phyloP scores from a whole-genome alignment of 352 stramenopile genomes.

The Phytophthora cryptogea region DNA sequence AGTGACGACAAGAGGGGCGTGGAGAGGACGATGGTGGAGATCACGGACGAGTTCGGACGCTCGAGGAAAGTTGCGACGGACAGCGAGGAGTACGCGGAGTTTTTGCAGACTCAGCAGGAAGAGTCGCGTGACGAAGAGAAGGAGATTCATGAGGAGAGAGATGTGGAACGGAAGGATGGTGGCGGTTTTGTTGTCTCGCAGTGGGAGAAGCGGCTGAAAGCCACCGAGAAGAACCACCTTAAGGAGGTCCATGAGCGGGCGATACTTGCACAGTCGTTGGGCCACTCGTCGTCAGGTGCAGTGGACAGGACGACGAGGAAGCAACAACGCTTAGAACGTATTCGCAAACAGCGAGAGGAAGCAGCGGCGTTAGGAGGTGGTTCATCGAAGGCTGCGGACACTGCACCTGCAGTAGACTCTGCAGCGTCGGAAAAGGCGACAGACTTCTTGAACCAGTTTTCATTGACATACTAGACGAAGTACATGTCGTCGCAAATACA shows the following conservation, averaged over 20 bases:
- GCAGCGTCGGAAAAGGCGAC: slow-evolving; percentile 54
- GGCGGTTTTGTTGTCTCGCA: slow-evolving; percentile 82
- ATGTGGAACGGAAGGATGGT: slow-evolving; percentile 11
- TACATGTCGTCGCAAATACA: slow-evolving; percentile 34
- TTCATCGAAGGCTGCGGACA: background rate
- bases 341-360: slow-evolving; percentile 44
- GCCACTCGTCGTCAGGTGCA: slow-evolving; percentile 11
- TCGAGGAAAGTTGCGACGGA: slow-evolving; percentile 43
- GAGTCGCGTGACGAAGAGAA: background rate
- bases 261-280: slow-evolving; percentile 47
- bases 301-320: slow-evolving; percentile 60
- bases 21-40: slow-evolving; percentile 23
- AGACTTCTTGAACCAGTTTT: slow-evolving; percentile 64
- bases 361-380: background rate
- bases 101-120: slow-evolving; percentile 20
- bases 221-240: slow-evolving; percentile 63
- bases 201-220: slow-evolving; percentile 79
- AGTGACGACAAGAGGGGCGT: background rate
- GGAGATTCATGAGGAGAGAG: background rate
- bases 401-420: slow-evolving; percentile 24
- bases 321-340: slow-evolving; percentile 64
- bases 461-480: slow-evolving; percentile 17
- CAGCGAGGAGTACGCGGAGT: slow-evolving; percentile 41
- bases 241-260: slow-evolving; percentile 66
- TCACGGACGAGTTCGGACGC: slow-evolving; percentile 69